These are phyloP conservation scores for Cucumis melo DNA, from an alignment of 306 rosid species.

Conservation along the genomic window DNA sequence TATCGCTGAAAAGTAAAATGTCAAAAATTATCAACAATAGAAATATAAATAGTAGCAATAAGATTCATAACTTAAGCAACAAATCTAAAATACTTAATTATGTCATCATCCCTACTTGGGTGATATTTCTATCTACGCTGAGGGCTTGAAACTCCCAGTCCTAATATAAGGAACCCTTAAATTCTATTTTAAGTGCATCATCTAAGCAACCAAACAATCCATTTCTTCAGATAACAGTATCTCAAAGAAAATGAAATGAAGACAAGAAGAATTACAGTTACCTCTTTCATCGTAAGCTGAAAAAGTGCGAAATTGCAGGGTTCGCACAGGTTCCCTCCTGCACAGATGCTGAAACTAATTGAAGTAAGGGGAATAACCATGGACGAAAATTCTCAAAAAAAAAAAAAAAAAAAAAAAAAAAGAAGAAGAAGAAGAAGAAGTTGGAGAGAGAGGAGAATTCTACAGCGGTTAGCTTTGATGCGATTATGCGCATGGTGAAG, in stretches of 20 bases:
- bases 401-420: too few species aligned
- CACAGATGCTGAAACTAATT: slow-evolving; percentile 28
- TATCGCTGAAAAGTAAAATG: neutral
- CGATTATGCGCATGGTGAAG: slow-evolving; percentile 42
- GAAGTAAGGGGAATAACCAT: neutral
- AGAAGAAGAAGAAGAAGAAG: neutral
- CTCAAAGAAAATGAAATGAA: neutral
- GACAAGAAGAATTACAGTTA: neutral
- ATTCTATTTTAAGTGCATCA: neutral
- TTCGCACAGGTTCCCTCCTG: slow-evolving; percentile 29
- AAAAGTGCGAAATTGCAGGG: slow-evolving; percentile 31
- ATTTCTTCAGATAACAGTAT: neutral
- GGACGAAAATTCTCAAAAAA: neutral
- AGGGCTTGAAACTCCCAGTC: neutral
- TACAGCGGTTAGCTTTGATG: slow-evolving; percentile 37
- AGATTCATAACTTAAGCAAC: neutral
- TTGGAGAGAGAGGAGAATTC: neutral
- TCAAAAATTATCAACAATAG: neutral
- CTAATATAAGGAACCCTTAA: neutral
- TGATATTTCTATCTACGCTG: neutral
- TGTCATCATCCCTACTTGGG: neutral
- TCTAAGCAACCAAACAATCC: neutral
- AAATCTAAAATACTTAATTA: neutral
- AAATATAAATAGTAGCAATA: neutral
- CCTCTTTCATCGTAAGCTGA: slow-evolving; percentile 42